Percentiles rank a stretch among this genome's conserved stretches.
Evolutionary conservation across 164 flowering plant species (phyloP).

Genomic region (Saururus chinensis): DNA sequence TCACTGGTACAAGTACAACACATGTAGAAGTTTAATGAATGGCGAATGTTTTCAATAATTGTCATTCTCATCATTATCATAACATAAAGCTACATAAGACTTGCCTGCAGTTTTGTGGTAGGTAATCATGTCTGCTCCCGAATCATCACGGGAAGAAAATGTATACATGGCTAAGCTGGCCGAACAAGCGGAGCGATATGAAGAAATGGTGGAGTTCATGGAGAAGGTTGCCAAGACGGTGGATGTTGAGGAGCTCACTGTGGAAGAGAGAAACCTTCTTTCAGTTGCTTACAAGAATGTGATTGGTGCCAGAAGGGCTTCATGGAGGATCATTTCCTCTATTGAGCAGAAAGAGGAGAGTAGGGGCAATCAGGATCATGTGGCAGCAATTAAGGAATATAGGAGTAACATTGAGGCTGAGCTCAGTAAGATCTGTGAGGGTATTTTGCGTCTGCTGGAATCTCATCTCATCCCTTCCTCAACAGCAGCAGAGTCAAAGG

Average conservation of each 20-base stretch:
- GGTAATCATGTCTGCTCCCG: background rate
- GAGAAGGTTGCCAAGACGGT: slow-evolving; percentile 30
- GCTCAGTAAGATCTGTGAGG: slow-evolving; percentile 55
- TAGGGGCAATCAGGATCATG: slow-evolving; percentile 61
- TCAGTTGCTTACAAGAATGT: slow-evolving; percentile 70
- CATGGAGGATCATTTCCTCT: slow-evolving; percentile 65
- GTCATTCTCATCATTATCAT: no score
- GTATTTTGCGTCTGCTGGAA: slow-evolving; percentile 54
- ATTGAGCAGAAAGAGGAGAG: slow-evolving; percentile 57
- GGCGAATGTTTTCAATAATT: no score
- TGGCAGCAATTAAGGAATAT: slow-evolving; percentile 41
- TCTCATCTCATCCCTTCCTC: slow-evolving; percentile 43
- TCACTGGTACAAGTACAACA: no score
- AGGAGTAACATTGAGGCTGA: slow-evolving; percentile 61
- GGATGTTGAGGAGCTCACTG: slow-evolving; percentile 51
- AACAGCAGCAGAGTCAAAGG: slow-evolving; percentile 49
- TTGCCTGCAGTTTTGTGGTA: background rate
- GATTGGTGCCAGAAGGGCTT: slow-evolving; percentile 62
- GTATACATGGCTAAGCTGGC: slow-evolving; percentile 28
- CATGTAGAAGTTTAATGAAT: no score
- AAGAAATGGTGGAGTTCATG: slow-evolving; percentile 75
- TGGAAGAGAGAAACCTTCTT: slow-evolving; percentile 28
- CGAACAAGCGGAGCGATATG: slow-evolving; percentile 66
- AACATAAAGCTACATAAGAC: no score
- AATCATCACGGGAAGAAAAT: background rate